A percentile compares a stretch with the other conserved stretches of the same genome.
Conservation (phyloP, 2,329 filamentous ascomycete genomes). For the Graphiopsis chlorocephala region DNA sequence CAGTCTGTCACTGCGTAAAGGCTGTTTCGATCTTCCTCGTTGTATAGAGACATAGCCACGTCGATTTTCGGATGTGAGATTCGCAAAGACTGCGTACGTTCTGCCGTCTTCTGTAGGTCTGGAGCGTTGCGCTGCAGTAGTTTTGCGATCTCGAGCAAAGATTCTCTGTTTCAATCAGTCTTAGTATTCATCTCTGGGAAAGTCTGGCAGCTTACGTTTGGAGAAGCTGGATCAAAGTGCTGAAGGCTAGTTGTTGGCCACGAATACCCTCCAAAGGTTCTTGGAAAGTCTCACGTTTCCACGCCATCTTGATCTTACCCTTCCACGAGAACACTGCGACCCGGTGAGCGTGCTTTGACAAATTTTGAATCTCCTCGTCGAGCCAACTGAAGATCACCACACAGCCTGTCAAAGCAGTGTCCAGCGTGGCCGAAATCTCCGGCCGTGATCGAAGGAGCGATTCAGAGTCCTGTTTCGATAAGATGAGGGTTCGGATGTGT, state of each 20-base stretch:
- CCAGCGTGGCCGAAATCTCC: background rate
- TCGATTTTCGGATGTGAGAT: background rate
- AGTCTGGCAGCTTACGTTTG: background rate
- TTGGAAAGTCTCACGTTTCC: background rate
- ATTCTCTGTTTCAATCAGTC: background rate
- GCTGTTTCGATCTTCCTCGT: background rate
- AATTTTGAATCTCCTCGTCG: background rate
- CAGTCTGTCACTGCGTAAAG: background rate
- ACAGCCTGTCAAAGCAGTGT: constrained; percentile 1
- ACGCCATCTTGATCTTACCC: background rate
- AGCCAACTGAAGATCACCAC: background rate
- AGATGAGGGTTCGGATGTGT: background rate
- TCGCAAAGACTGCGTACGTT: background rate
- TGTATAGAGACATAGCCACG: background rate
- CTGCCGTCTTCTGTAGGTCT: background rate
- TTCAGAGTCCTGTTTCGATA: background rate
- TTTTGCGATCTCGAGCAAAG: background rate
- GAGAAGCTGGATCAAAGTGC: background rate
- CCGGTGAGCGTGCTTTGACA: background rate
- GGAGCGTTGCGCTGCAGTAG: background rate
- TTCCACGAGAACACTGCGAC: background rate
- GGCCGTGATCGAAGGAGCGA: background rate
- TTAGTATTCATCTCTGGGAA: background rate
- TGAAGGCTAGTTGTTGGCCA: background rate
- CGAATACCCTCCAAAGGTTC: background rate